These are phyloP conservation scores for Globisporangium lucens DNA, from an alignment of 352 stramenopile genomes.

Conservation along the genomic window DNA sequence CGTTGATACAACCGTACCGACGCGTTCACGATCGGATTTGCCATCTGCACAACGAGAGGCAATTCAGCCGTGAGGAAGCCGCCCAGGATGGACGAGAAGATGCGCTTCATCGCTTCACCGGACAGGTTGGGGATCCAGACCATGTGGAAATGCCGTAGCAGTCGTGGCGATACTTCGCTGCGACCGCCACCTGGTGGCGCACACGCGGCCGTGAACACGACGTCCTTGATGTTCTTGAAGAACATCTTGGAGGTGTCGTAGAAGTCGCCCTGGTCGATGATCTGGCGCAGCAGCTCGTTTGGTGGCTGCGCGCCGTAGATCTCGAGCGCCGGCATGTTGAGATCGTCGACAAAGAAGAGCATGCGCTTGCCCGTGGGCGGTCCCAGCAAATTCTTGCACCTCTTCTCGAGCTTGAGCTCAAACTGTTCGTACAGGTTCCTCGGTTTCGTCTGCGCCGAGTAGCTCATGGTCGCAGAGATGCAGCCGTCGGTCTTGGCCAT, in stretches of 20 bases:
- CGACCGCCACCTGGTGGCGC: slow-evolving; percentile 84
- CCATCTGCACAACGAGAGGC: slow-evolving; percentile 70
- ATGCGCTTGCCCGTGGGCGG: slow-evolving; percentile 74
- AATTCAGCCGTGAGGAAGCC: slow-evolving; percentile 80
- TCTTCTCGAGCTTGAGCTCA: slow-evolving; percentile 81
- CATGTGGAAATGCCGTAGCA: slow-evolving; percentile 91
- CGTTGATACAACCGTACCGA: slow-evolving; percentile 88
- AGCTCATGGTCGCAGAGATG: slow-evolving; percentile 86
- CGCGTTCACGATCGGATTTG: slow-evolving; percentile 76
- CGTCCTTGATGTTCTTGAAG: slow-evolving; percentile 89
- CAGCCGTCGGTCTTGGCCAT: slow-evolving; percentile 82
- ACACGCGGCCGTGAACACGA: slow-evolving; percentile 81
- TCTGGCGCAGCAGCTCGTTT: slow-evolving; percentile 90
- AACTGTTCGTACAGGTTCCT: slow-evolving; percentile 83
- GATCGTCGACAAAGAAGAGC: slow-evolving; percentile 90
- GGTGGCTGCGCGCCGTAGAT: slow-evolving; percentile 92
- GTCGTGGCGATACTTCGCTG: slow-evolving; percentile 81
- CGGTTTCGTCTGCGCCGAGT: slow-evolving; percentile 87
- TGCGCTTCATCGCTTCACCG: slow-evolving; percentile 77
- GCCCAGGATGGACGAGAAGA: slow-evolving; percentile 89
- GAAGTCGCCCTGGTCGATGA: slow-evolving; percentile 88
- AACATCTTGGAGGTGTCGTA: slow-evolving; percentile 94
- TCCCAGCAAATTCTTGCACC: slow-evolving; percentile 78
- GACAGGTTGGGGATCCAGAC: slow-evolving; percentile 90
- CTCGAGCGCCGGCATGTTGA: slow-evolving; percentile 93